Percentiles rank a stretch among this genome's conserved stretches.
Evolutionary conservation across 148 eudicot species (phyloP).

Genomic region (Fagopyrum tataricum): DNA sequence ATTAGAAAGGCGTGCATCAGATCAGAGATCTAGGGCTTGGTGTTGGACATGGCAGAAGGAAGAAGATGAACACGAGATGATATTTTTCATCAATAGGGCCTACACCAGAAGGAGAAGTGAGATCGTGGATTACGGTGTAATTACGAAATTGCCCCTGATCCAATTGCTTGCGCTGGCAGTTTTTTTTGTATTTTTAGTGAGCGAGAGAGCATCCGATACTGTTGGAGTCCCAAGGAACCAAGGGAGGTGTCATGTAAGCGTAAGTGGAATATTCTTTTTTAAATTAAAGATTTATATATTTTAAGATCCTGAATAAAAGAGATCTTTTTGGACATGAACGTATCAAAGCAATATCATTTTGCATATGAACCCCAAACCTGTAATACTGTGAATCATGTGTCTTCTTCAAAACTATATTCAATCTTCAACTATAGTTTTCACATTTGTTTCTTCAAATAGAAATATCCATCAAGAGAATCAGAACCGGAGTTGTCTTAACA

Average conservation of each 20-base stretch:
- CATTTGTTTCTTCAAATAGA: no score
- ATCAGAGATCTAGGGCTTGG: slow-evolving; percentile 11
- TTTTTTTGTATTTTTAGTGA: neutral
- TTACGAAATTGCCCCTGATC: neutral
- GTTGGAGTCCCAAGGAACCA: neutral
- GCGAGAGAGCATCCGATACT: neutral
- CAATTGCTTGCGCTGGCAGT: neutral
- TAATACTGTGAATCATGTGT: no score
- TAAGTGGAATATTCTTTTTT: neutral
- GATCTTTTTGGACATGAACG: neutral
- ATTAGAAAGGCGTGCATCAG: neutral
- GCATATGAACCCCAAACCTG: neutral
- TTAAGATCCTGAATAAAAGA: neutral
- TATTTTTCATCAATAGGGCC: neutral
- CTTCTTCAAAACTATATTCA: no score
- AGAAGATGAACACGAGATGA: neutral
- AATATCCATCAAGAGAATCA: no score
- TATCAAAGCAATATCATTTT: neutral
- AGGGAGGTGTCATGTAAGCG: no score
- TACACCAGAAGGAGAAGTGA: neutral
- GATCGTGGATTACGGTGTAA: neutral
- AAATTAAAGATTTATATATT: neutral
- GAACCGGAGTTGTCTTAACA: no score
- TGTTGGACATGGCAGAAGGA: slow-evolving; percentile 2
- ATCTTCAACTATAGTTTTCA: no score